Evolutionary conservation across 306 rosid genomes (phyloP), one percentile per base, ranked within the genome.

Genomic region (Cajanus cajan): DNA sequence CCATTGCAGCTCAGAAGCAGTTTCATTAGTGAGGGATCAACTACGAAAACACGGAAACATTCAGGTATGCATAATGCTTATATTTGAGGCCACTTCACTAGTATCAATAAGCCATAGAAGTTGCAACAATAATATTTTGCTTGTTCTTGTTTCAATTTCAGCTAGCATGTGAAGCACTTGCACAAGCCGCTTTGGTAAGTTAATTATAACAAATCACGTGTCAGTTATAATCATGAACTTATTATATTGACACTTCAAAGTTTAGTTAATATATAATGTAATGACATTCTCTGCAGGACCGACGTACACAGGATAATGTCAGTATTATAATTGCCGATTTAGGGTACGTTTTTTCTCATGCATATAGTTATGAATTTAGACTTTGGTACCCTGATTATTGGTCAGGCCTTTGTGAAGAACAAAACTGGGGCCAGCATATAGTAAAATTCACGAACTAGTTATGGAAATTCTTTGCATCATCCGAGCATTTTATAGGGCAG

Each of bases 291-390:
- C 39, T 77, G 83, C 85, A 96, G 99, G 93, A 93, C 67, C 89
- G 72, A 7, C 85, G 87, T 41, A 87, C 99, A 36, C 96, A 96
- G 87, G 99, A 96, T 84, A 96, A 96, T 77, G 82, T 96, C 83
- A 96, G 99, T 88, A 91, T 96, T 57, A 82, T 91, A 74, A 88
- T 96, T 79, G 99, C 97, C 3, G 99, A 96, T 87, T 83, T 96
- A 25, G 96, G 99, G 99, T 96, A 88, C 48, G 90, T 22, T 5
- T 25, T 58, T 78, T 24, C 54, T 18, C 74, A 37, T 76, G 25
- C 14, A 21, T 36, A 58, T 61, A 10, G 24, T 24, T 25, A 48
- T 61, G 41, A 63, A 21, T 70, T 66, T 54, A 59, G 45, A 54
- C 31, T 45, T 71, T 21, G 48, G 39, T 44, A 8, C n/a, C 40